phyloP scores from a whole-genome alignment of 441 rosid species.

The Biscutella laevigata region DNA sequence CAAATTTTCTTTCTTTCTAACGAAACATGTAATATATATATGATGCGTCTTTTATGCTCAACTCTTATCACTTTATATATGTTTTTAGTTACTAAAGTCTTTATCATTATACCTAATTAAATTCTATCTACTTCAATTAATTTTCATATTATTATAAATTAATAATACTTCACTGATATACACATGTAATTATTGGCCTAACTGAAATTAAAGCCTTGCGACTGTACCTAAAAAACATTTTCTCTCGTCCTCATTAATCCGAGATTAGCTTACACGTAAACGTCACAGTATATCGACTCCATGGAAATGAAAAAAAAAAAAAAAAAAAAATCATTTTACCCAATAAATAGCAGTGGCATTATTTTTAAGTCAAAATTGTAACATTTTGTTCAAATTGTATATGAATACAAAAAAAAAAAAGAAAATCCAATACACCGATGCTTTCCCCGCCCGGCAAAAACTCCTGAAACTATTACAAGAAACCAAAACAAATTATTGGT shows the following conservation, averaged over 20 bases:
- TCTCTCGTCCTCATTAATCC: not conserved
- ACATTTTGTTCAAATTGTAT: constrained; percentile 19
- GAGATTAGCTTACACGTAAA: not conserved
- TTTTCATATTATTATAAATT: no score
- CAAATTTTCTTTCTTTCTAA: not conserved
- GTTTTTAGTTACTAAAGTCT: not conserved
- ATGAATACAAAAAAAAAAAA: not conserved
- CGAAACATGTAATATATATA: not conserved
- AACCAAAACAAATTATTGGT: not conserved
- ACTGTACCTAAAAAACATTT: no score
- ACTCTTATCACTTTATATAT: not conserved
- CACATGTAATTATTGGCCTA: no score
- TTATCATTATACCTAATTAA: not conserved
- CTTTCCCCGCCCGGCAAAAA: constrained; percentile 24
- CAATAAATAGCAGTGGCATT: constrained; percentile 20
- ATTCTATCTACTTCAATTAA: no score
- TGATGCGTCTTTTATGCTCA: not conserved
- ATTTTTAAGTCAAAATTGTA: constrained; percentile 18
- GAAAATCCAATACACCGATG: constrained; percentile 18
- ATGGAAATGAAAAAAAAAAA: not conserved
- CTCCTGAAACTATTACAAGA: constrained; percentile 15
- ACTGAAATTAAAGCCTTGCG: no score
- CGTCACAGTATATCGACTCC: no score
- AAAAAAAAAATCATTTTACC: not conserved
- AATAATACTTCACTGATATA: no score